Conservation (phyloP, 768 basidiomycete genomes). For the Glaciozyma antarctica region DNA sequence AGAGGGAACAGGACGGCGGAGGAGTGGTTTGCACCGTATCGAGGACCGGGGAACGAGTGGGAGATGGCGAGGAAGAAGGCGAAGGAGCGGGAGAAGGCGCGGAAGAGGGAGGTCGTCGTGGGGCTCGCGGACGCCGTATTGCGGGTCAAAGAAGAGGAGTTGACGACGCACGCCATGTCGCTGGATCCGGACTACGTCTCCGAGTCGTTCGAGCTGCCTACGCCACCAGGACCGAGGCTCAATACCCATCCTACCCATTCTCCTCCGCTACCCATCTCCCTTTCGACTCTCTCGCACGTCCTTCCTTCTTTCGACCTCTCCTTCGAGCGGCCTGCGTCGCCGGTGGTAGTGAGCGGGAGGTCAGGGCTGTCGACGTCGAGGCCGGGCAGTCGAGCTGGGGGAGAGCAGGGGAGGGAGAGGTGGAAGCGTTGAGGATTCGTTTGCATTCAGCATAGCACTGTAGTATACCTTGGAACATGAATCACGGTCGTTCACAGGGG, state of each 20-base stretch:
- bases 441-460: neutral
- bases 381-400: neutral
- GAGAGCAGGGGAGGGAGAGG: neutral
- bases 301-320: neutral
- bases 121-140: no score
- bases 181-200: neutral
- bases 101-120: neutral
- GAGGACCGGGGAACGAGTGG: constrained; percentile 28
- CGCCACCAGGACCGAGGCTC: neutral
- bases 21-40: constrained; percentile 2
- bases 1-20: neutral
- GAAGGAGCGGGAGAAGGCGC: constrained; percentile 1
- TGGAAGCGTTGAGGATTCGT: neutral
- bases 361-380: constrained; percentile 2
- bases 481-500: no score
- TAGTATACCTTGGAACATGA: neutral
- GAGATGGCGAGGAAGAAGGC: constrained; percentile 19
- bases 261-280: neutral
- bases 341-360: neutral
- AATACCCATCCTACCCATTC: neutral
- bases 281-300: neutral
- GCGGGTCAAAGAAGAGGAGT: neutral
- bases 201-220: neutral
- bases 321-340: neutral
- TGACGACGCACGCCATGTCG: neutral